Base-by-base conservation (phyloP, 352 stramenopile genomes). In the Elongisporangium undulatum region DNA sequence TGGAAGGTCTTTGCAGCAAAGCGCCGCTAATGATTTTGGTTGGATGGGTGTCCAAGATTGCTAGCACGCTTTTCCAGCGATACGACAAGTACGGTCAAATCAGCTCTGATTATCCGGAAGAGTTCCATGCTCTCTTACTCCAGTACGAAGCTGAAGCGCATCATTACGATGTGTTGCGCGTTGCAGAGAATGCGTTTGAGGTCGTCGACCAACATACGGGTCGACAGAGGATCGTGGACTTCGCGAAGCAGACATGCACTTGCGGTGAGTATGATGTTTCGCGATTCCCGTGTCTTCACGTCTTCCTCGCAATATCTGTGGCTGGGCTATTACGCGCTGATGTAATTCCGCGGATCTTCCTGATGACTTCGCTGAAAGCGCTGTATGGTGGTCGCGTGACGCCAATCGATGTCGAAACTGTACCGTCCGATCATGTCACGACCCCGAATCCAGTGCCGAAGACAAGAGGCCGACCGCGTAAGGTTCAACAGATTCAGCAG, bases 401-500 rank as follows among this genome's bases (percentile, higher is more conserved):
- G 13, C 83, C 83, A n/a, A 91, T 93, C 55, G 83, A 93, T 60
- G 80, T 93, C 26, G 79, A 81, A 22, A 90, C 67, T 4, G 74
- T 90, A n/a, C 66, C 59, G 20, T 73, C 77, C 8, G 83, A 93
- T 53, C 68, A 69, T 9, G 63, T 87, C 1, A 93, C 83, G 1
- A 60, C 76, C 16, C 83, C 83, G 8, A 69, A 87, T 34, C 68
- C 83, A 7, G 52, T 82, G 17, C 75, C 72, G 2, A 90, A 87
- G 61, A 69, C 73, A 5, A 71, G 83, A 17, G 83, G 83, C 1
- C 75, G 83, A 1, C 83, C 83, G 15, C 83, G 83, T 53, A 93
- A 93, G 57, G 67, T 93, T 15, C 81, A 90, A 58, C 83, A 90
- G 52, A 93, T 93, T 56, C 81, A 90, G 59, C 81, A 90, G 61